Base-by-base conservation (phyloP, 2,329 filamentous ascomycete genomes). In the Fusarium luffae region DNA sequence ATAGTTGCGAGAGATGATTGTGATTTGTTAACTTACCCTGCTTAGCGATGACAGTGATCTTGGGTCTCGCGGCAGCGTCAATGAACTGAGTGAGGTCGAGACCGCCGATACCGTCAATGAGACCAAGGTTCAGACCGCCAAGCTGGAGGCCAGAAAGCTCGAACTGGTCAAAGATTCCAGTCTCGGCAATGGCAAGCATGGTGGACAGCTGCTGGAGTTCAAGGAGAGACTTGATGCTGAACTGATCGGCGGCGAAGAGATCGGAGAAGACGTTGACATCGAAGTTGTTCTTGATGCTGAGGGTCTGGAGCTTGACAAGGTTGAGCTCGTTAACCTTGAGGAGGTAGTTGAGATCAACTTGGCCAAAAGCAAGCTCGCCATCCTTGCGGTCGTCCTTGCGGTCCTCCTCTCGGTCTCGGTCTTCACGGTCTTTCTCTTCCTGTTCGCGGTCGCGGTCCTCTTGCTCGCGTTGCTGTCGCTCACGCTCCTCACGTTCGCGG, bases 291-390 rank as follows among this genome's bases (percentile, higher is more conserved):
- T 81, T 77, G 69, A 78, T 63, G 63, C 80, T 80, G 14, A 78
- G 72, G 50, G 61, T 66, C 75, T 79, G 74, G 60, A 86, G 80
- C 55, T 82, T 77, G 70, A 78, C 77, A 46, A 86, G 79, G 65
- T 83, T 75, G 63, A 86, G 77, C 19, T 78, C 70, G 79, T 85
- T 84, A 79, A 86, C 71, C 65, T 79, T 77, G 69, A 85, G 81
- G 59, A 82, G 80, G 76, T 86, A 83, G 79, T 82, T 80, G 64
- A 82, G 73, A 72, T 83, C 81, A 43, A 82, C 68, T 63, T 77
- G 72, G 68, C 77, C 70, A 76, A 84, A 82, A 59, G 72, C 71
- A 73, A 85, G 79, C 65, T 77, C 76, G 71, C 85, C 79, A 60
- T 82, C 78, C 14, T 52, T 52, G n/a, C 34, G 37, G 25, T 23